A percentile compares a stretch with the other conserved stretches of the same genome.
phyloP scores from a whole-genome alignment of 345 rosid species.

The Pugionium cornutum region DNA sequence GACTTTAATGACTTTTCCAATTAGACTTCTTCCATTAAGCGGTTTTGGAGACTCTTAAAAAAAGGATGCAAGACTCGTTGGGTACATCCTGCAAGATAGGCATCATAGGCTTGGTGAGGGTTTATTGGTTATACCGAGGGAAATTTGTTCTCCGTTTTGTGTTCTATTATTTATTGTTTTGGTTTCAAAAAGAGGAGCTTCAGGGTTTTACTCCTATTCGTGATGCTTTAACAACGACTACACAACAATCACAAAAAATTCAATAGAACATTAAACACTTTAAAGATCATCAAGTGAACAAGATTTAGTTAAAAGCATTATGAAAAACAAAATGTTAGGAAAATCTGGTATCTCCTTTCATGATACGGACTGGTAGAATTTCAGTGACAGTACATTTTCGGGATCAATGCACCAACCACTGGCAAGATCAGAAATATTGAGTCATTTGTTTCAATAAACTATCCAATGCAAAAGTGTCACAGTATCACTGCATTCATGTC shows the following conservation, averaged over 20 bases:
- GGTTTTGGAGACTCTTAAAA: neutral
- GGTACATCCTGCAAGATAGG: neutral
- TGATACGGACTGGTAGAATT: neutral
- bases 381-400: neutral
- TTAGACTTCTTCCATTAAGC: neutral
- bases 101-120: neutral
- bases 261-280: neutral
- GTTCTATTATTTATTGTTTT: neutral
- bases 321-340: neutral
- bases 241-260: neutral
- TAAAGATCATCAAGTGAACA: neutral
- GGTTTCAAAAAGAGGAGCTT: neutral
- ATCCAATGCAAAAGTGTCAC: neutral
- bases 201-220: neutral
- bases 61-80: slow-evolving; percentile 1
- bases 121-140: neutral
- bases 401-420: neutral
- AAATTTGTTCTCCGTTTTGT: neutral
- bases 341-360: neutral
- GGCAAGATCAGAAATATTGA: neutral
- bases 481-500: neutral
- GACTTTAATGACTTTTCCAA: no score
- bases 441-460: neutral
- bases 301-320: neutral
- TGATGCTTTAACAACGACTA: slow-evolving; percentile 11